Conservation (phyloP, 2,329 filamentous ascomycete genomes). For the Aspergillus latus region DNA sequence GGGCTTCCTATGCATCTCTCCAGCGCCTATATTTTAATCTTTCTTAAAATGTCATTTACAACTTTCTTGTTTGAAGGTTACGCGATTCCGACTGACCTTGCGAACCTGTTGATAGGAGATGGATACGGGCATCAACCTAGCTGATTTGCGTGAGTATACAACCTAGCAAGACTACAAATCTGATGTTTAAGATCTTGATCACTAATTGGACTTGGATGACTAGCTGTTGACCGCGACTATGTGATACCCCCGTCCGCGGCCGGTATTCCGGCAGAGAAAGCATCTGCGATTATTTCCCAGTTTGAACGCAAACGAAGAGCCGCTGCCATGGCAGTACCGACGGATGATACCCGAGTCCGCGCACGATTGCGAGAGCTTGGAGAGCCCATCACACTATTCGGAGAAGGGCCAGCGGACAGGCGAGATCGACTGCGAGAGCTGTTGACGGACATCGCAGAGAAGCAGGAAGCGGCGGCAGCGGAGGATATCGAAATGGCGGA, state of each 20-base stretch:
- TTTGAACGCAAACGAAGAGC: conserved; percentile 89
- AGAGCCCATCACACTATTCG: conserved; percentile 93
- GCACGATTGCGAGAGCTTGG: conserved; percentile 77
- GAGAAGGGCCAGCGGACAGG: conserved; percentile 80
- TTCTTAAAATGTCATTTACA: neutral
- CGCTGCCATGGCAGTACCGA: conserved; percentile 86
- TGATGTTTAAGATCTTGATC: neutral
- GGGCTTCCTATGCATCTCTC: conserved; percentile 26
- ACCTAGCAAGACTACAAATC: neutral
- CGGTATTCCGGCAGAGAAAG: conserved; percentile 74
- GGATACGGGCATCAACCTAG: conserved; percentile 61
- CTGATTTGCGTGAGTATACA: conserved; percentile 59
- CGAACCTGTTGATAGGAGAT: conserved; percentile 45
- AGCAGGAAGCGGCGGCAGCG: conserved; percentile 49
- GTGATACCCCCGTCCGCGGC: conserved; percentile 65
- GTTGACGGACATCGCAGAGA: conserved; percentile 70
- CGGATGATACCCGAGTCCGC: conserved; percentile 85
- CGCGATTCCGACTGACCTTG: conserved; percentile 23
- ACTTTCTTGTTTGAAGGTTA: neutral
- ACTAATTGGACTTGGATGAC: neutral
- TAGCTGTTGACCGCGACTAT: conserved; percentile 79
- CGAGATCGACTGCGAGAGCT: conserved; percentile 83
- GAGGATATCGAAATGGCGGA: conserved; percentile 57
- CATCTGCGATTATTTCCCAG: conserved; percentile 79
- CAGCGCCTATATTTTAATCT: neutral